Conservation (phyloP, 2,329 filamentous ascomycete species). For the Aureobasidium melanogenum region DNA sequence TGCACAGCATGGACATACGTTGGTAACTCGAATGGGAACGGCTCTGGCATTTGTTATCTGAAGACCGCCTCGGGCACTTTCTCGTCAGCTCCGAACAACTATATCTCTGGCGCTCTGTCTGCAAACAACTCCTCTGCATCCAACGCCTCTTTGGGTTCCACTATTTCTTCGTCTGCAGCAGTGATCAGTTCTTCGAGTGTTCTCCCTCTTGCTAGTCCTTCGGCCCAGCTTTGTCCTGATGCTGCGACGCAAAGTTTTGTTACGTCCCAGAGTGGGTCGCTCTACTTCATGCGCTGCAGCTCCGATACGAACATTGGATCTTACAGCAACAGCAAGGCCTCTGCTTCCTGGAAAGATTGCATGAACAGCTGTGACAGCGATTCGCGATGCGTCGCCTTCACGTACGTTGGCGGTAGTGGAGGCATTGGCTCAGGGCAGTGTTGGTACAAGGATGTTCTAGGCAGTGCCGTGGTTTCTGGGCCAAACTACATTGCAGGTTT, state of each 20-base stretch:
- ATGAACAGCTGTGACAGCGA: slow-evolving; percentile 12
- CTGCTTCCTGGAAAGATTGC: slow-evolving; percentile 13
- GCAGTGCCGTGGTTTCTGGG: slow-evolving; percentile 1
- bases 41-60: slow-evolving; percentile 8
- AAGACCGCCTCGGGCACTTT: not conserved
- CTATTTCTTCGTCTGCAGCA: slow-evolving; percentile 11
- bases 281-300: slow-evolving; percentile 12
- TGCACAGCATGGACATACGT: slow-evolving; percentile 14
- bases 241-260: slow-evolving; percentile 10
- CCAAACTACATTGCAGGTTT: slow-evolving; percentile 14
- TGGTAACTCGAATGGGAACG: not conserved
- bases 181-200: slow-evolving; percentile 12
- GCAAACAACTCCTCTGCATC: not conserved
- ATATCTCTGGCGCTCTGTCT: slow-evolving; percentile 5
- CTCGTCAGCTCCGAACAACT: slow-evolving; percentile 2
- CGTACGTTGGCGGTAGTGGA: slow-evolving; percentile 12
- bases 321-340: slow-evolving; percentile 12
- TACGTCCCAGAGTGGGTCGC: slow-evolving; percentile 1
- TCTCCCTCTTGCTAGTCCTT: slow-evolving; percentile 10
- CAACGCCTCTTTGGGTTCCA: not conserved
- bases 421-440: slow-evolving; percentile 9
- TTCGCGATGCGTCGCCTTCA: slow-evolving; percentile 13
- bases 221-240: slow-evolving; percentile 7
- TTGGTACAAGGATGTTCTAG: slow-evolving; percentile 15
- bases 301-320: slow-evolving; percentile 14